Percentiles rank a stretch among this genome's conserved stretches.
phyloP scores from a whole-genome alignment of 257 asterid species.

The Datura wrightii region DNA sequence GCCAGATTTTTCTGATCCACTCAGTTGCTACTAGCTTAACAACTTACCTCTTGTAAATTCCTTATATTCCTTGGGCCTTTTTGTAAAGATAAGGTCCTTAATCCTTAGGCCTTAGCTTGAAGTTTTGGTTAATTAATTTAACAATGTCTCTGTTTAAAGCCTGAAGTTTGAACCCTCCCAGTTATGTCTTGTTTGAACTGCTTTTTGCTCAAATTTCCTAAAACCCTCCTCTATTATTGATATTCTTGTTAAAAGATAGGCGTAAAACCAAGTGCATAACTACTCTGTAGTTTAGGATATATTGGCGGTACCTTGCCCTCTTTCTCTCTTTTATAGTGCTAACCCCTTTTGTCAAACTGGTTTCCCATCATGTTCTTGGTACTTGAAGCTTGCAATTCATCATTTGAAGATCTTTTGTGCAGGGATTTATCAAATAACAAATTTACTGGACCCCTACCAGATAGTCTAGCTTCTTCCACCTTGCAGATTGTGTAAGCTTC shows the following conservation, averaged over 20 bases:
- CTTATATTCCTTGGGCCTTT: background rate
- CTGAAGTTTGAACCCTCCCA: constrained; percentile 1
- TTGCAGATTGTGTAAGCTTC: constrained; percentile 86
- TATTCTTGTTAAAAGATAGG: background rate
- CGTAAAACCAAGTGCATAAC: background rate
- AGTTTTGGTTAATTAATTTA: background rate
- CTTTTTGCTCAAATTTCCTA: background rate
- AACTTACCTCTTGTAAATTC: background rate
- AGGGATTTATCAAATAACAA: constrained; percentile 90
- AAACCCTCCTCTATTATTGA: background rate
- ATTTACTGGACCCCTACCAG: constrained; percentile 81
- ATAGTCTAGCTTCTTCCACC: constrained; percentile 69
- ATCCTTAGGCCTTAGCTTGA: background rate
- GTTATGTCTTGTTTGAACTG: background rate
- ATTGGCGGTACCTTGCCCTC: background rate
- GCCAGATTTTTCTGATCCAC: constrained; percentile 8
- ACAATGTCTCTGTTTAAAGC: background rate
- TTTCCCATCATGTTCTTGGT: background rate
- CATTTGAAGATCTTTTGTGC: constrained; percentile 43
- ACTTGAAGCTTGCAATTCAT: constrained; percentile 9
- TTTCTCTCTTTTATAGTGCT: constrained; percentile 6
- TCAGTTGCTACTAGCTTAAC: background rate
- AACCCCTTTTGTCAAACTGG: background rate
- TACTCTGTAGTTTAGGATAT: background rate
- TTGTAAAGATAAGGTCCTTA: background rate